Evolutionary conservation across 2,329 filamentous ascomycete genomes (phyloP).

Genomic region (Teratosphaeria viscida): DNA sequence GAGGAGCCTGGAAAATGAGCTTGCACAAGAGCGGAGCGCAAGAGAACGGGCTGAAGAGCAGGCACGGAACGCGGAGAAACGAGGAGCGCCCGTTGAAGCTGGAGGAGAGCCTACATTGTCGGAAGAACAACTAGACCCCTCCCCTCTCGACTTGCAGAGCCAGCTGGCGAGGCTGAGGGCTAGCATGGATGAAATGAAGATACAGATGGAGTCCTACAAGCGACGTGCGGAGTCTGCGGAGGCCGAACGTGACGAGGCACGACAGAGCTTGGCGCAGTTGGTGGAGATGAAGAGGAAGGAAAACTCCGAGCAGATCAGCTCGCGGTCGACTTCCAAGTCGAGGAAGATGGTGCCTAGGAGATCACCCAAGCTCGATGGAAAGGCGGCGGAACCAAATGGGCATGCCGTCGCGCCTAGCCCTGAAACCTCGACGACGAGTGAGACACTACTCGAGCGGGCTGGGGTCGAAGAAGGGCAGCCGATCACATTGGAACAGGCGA

Average conservation of each 20-base stretch:
- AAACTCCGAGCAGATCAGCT: constrained; percentile 37
- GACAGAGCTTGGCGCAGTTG: constrained; percentile 76
- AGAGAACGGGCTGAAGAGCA: constrained; percentile 76
- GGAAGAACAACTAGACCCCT: constrained; percentile 11
- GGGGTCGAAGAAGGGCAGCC: constrained; percentile 22
- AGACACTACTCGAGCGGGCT: constrained; percentile 19
- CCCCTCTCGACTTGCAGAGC: constrained; percentile 47
- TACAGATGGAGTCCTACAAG: constrained; percentile 69
- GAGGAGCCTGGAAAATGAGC: constrained; percentile 66
- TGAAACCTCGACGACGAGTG: constrained; percentile 18
- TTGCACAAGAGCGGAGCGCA: constrained; percentile 70
- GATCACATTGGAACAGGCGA: constrained; percentile 25
- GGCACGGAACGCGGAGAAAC: constrained; percentile 54
- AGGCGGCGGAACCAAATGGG: constrained; percentile 13
- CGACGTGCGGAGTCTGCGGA: constrained; percentile 69
- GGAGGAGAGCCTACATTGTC: constrained; percentile 9
- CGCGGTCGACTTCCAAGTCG: constrained; percentile 8
- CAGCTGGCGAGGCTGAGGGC: constrained; percentile 65
- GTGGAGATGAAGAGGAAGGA: constrained; percentile 68
- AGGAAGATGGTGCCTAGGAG: constrained; percentile 3
- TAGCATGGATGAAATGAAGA: constrained; percentile 72
- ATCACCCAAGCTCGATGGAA: constrained; percentile 10
- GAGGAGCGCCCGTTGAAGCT: constrained; percentile 17
- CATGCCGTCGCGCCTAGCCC: constrained; percentile 12
- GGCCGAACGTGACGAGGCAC: constrained; percentile 58